These are phyloP conservation scores for Ganoderma leucocontextum DNA, from an alignment of 1,284 basidiomycete genomes.

Conservation along the genomic window DNA sequence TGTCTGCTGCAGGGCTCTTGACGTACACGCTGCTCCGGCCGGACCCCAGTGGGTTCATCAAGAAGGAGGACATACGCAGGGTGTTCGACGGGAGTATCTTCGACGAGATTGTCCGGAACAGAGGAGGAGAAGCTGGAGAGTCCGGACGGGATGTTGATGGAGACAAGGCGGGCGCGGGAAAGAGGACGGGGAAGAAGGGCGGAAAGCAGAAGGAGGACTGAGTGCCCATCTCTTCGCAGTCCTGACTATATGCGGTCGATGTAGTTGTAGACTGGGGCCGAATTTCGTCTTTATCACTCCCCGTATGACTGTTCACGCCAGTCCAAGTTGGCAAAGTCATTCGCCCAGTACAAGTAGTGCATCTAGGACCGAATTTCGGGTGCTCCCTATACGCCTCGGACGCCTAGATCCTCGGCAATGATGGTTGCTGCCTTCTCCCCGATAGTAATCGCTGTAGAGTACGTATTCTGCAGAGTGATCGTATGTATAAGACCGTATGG, in stretches of 20 bases:
- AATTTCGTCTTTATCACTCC: too few species aligned
- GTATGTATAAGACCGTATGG: too few species aligned
- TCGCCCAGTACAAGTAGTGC: too few species aligned
- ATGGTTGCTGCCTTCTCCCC: slow-evolving; percentile 59
- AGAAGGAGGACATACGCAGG: slow-evolving; percentile 57
- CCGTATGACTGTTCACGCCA: neutral
- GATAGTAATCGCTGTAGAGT: slow-evolving; percentile 56
- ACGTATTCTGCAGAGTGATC: slow-evolving; percentile 47
- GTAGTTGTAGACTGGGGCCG: too few species aligned
- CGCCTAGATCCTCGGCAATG: slow-evolving; percentile 53
- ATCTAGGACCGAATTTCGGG: too few species aligned
- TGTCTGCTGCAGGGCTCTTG: slow-evolving; percentile 33
- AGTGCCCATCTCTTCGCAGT: neutral
- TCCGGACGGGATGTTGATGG: neutral
- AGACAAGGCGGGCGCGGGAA: neutral
- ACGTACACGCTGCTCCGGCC: slow-evolving; percentile 60
- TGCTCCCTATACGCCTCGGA: neutral
- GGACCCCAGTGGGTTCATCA: slow-evolving; percentile 49
- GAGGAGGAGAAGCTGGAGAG: neutral
- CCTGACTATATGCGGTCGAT: neutral
- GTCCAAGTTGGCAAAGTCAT: too few species aligned
- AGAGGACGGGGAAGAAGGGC: neutral
- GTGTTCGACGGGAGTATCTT: slow-evolving; percentile 52
- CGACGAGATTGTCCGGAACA: slow-evolving; percentile 28
- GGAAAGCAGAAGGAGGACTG: neutral